These are phyloP conservation scores for Solanum appendiculatum DNA, from an alignment of 257 asterid species.

Conservation along the genomic window DNA sequence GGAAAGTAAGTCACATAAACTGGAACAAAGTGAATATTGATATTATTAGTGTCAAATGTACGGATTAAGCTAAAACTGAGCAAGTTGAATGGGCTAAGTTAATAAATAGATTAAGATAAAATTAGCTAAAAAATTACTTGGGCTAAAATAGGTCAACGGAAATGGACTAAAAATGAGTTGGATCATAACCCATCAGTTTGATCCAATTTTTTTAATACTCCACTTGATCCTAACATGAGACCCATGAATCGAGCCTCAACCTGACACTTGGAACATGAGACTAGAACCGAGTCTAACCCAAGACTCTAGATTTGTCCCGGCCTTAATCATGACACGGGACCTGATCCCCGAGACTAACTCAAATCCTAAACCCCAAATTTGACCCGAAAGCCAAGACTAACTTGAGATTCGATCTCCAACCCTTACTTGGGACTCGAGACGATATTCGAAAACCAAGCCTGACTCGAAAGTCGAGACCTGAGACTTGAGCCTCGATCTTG, in stretches of 20 bases:
- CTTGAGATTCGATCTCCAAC: not conserved
- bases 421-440: not conserved
- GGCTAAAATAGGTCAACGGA: not conserved
- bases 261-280: not conserved
- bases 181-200: not conserved
- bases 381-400: not conserved
- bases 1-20: too few relatives aligned
- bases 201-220: not conserved
- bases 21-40: too few relatives aligned
- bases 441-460: not conserved
- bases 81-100: not conserved
- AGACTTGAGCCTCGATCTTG: not conserved
- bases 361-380: too few relatives aligned
- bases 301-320: not conserved
- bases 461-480: not conserved
- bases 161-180: not conserved
- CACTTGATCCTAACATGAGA: not conserved
- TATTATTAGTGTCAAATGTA: too few relatives aligned
- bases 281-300: not conserved
- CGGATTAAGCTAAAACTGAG: not conserved
- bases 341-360: not conserved
- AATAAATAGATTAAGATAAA: too few relatives aligned
- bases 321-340: not conserved
- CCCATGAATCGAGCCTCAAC: not conserved
- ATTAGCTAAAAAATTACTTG: not conserved